phyloP scores from a whole-genome alignment of 352 stramenopile genomes.

The Lagenidium giganteum region DNA sequence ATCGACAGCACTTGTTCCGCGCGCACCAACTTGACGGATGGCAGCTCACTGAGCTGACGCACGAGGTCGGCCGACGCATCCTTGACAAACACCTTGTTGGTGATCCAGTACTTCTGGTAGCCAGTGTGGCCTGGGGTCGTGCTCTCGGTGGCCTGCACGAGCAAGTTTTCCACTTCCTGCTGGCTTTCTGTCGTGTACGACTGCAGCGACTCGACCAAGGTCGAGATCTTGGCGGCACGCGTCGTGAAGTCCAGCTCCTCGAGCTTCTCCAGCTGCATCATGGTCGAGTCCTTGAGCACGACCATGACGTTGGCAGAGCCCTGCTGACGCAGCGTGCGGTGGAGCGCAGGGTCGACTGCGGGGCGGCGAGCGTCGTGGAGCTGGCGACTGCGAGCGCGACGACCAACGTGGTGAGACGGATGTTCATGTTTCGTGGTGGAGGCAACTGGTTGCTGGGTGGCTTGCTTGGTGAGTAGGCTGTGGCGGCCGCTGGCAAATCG shows the following conservation, averaged over 20 bases:
- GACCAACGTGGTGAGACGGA: slow-evolving; percentile 3
- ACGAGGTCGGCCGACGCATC: slow-evolving; percentile 17
- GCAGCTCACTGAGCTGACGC: slow-evolving; percentile 11
- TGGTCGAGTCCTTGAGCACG: neutral
- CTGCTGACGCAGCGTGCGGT: slow-evolving; percentile 20
- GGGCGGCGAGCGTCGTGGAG: too few relatives aligned
- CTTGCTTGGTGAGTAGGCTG: too few relatives aligned
- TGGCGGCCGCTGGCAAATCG: too few relatives aligned
- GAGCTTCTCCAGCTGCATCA: neutral
- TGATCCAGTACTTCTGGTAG: slow-evolving; percentile 22
- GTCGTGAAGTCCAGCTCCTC: slow-evolving; percentile 1
- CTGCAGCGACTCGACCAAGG: slow-evolving; percentile 7
- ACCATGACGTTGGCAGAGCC: slow-evolving; percentile 8
- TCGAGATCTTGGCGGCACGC: slow-evolving; percentile 1
- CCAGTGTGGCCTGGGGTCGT: slow-evolving; percentile 5
- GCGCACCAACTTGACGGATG: slow-evolving; percentile 11
- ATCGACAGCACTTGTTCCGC: slow-evolving; percentile 7
- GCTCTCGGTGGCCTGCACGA: slow-evolving; percentile 7
- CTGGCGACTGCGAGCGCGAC: too few relatives aligned
- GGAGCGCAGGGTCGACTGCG: slow-evolving; percentile 15
- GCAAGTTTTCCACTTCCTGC: slow-evolving; percentile 10
- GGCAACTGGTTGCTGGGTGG: too few relatives aligned
- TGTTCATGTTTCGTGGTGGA: too few relatives aligned
- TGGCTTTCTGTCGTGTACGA: neutral
- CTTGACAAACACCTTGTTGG: slow-evolving; percentile 21